Evolutionary conservation across 352 stramenopile genomes (phyloP), one percentile per base, ranked within the genome.

Genomic region (Thraustochytrium striatum): DNA sequence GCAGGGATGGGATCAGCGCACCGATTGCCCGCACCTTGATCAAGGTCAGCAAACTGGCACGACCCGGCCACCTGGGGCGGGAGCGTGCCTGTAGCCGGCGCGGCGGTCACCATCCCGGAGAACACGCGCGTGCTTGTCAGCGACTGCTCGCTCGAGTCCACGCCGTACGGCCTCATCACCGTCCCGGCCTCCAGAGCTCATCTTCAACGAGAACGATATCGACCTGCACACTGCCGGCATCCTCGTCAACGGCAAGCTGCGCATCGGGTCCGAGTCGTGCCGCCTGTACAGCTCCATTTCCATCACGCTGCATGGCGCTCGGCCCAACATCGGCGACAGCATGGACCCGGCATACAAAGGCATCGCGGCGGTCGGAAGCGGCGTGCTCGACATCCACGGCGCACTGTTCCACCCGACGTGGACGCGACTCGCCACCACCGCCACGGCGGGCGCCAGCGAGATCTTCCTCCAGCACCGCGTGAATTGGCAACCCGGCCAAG

Each of bases 341-440:
- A 28, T 79, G 2, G 53, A 68, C 35, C 9, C 38, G 3, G 61
- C 30, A 19, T 85, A 75, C 78, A 88, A 88, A 58, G 83, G 85
- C n/a, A 87, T 88, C 33, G 52, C 13, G 2, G 62, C 70, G 9
- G 3, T n/a, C 32, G 84, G 83, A 11, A 38, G 25, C 21, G 83
- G 78, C n/a, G 59, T 39, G 5, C 57, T 87, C 13, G 80, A 75
- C 59, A 47, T 88, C 1, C 85, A 88, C 47, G 85, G 85, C 0
- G 85, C 82, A 41, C 72, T 69, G 8, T 83, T 84, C 61, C 81
- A 82, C 61, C 82, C 57, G 25, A 87, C 85, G 0, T 88, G 85
- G 85, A 75, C 84, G 35, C 55, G 84, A 19, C 83, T 88, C 3
- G 83, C 83, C 36, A 25, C 44, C 13, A 57, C 52, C 28, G 85